A percentile compares a stretch with the other conserved stretches of the same genome.
Conservation (phyloP, 1,139 yeast species). For the Taphrina wiesneri region DNA sequence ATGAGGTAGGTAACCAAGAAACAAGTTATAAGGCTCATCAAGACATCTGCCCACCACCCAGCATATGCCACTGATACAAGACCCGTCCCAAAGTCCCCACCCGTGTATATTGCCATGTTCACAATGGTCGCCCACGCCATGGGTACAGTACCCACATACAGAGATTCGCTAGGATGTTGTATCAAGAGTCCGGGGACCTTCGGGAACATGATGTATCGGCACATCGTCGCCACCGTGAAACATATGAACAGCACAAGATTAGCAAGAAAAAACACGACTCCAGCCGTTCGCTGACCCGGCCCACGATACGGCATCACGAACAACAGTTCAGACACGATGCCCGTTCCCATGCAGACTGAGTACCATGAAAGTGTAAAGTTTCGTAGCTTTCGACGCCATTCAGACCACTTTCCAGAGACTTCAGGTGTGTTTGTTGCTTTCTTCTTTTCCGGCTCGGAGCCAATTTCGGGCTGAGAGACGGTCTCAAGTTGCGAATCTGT, state of each 20-base stretch:
- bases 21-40: slow-evolving; percentile 13
- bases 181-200: slow-evolving; percentile 12
- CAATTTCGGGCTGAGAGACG: not conserved
- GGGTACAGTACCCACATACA: slow-evolving; percentile 31
- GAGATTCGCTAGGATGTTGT: slow-evolving; percentile 24
- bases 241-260: slow-evolving; percentile 20
- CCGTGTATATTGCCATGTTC: slow-evolving; percentile 26
- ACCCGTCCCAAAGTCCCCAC: slow-evolving; percentile 17
- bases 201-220: slow-evolving; percentile 27
- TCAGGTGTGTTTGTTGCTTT: not conserved
- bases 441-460: not conserved
- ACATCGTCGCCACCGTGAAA: slow-evolving; percentile 13
- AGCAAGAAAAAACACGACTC: slow-evolving; percentile 29
- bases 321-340: slow-evolving; percentile 32
- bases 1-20: slow-evolving; percentile 26
- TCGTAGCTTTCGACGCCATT: slow-evolving; percentile 27
- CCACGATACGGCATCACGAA: slow-evolving; percentile 34
- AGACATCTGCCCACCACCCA: slow-evolving; percentile 30
- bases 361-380: slow-evolving; percentile 36
- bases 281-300: slow-evolving; percentile 30
- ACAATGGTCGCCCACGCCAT: slow-evolving; percentile 33
- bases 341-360: slow-evolving; percentile 34
- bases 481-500: slow-evolving; percentile 1
- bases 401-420: slow-evolving; percentile 14
- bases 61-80: slow-evolving; percentile 3